A percentile compares a stretch with the other conserved stretches of the same genome.
phyloP scores from a whole-genome alignment of 768 basidiomycete genomes.

The Pholiota molesta region DNA sequence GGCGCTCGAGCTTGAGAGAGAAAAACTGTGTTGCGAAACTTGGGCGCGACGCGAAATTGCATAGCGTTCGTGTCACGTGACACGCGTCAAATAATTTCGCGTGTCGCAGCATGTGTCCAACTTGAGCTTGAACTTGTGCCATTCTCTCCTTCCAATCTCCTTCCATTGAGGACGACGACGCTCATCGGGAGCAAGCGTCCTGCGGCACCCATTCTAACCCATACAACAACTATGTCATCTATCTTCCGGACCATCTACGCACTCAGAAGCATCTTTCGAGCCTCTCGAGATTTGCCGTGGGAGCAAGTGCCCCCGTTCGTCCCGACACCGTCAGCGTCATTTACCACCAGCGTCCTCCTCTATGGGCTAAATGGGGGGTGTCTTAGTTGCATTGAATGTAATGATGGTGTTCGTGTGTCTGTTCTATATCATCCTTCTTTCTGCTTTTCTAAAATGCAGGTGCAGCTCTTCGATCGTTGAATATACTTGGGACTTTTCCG shows the following conservation, averaged over 20 bases:
- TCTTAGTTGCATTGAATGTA: background rate
- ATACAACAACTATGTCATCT: background rate
- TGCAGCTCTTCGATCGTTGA: background rate
- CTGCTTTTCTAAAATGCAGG: background rate
- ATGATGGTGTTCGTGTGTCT: slow-evolving; percentile 1
- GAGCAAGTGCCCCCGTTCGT: background rate
- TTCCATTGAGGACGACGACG: too few relatives aligned
- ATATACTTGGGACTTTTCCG: background rate
- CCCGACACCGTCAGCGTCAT: background rate
- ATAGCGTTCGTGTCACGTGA: too few relatives aligned
- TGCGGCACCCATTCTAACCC: background rate
- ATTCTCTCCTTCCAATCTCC: too few relatives aligned
- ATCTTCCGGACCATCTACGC: background rate
- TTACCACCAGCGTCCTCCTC: background rate
- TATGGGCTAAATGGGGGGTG: background rate
- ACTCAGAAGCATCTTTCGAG: background rate
- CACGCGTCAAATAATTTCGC: too few relatives aligned
- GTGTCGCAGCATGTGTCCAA: too few relatives aligned
- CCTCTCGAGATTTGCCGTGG: background rate
- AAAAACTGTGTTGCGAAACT: too few relatives aligned
- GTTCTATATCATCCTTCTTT: background rate
- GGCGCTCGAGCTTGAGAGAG: too few relatives aligned
- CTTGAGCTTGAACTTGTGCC: too few relatives aligned
- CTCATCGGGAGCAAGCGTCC: too few relatives aligned
- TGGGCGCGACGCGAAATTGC: too few relatives aligned